Conservation (phyloP, 768 basidiomycete genomes). For the Boletus rex-veris region DNA sequence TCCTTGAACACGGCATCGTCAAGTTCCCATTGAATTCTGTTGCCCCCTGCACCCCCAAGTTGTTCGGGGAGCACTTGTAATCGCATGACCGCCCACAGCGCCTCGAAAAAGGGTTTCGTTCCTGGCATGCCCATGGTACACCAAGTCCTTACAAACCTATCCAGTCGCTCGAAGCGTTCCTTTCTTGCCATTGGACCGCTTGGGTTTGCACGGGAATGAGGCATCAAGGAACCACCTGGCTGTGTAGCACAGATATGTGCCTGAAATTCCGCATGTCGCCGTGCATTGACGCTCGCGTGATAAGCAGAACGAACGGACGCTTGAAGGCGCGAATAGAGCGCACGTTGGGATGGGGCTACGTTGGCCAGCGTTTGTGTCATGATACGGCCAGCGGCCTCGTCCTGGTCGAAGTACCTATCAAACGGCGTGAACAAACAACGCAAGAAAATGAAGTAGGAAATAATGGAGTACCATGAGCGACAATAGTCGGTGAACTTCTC, state of each 20-base stretch:
- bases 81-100: slow-evolving; percentile 73
- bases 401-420: slow-evolving; percentile 78
- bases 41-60: slow-evolving; percentile 74
- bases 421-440: slow-evolving; percentile 7
- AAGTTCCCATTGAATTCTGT: slow-evolving; percentile 81
- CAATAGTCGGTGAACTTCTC: slow-evolving; percentile 78
- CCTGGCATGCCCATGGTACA: slow-evolving; percentile 86
- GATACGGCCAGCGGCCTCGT: slow-evolving; percentile 68
- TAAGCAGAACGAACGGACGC: slow-evolving; percentile 83
- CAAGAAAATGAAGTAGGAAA: background rate
- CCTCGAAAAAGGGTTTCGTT: slow-evolving; percentile 73
- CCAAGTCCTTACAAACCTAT: slow-evolving; percentile 76
- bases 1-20: slow-evolving; percentile 95
- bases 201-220: slow-evolving; percentile 68
- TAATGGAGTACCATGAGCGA: slow-evolving; percentile 61
- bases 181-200: slow-evolving; percentile 60
- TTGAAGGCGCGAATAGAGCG: slow-evolving; percentile 83
- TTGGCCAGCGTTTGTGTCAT: slow-evolving; percentile 83
- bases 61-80: slow-evolving; percentile 77
- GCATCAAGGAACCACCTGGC: slow-evolving; percentile 76
- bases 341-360: slow-evolving; percentile 78
- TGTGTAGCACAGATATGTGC: slow-evolving; percentile 77
- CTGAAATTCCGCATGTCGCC: slow-evolving; percentile 79
- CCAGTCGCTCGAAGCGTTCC: slow-evolving; percentile 73
- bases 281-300: slow-evolving; percentile 74